Evolutionary conservation across 306 rosid genomes (phyloP), one percentile per base, ranked within the genome.

Genomic region (Cajanus cajan): DNA sequence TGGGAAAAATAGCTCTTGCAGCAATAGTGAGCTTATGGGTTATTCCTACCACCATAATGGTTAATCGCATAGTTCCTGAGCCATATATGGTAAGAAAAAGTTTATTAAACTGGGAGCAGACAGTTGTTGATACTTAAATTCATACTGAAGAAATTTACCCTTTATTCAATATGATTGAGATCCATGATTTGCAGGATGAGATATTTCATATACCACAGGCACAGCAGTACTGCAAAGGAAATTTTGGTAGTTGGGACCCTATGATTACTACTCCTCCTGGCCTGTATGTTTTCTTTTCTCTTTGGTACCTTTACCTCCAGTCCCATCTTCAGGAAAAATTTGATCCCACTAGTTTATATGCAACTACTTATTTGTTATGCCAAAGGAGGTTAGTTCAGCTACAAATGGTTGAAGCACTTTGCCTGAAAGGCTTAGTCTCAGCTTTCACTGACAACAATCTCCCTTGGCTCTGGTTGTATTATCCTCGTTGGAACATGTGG

Each of bases 231-330:
- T 96, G 98, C 86, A 85, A 36, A 78, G 93, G 97, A 57, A 89
- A 93, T 75, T 93, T 96, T 85, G 48, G 93, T 76, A 91, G 97
- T 78, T 93, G 99, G 99, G 98, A 96, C 74, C 99, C 98, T 61
- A 93, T 90, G 98, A 93, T 93, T 63, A 91, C 99, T 43, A 96
- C 96, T 24, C 97, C 99, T 80, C 98, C 98, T 79, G 98, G 97
- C 90, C 79, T 95, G 98, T 95, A 90, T 65, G 93, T 85, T 33
- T 21, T 85, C 71, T 41, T 62, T 16, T 79, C 12, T 31, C 50
- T 68, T 80, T 37, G 15, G 22, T 61, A 14, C 12, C 59, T 21
- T 7, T 28, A 37, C 25, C 51, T 25, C 41, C 15, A 31, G 21
- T 16, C 28, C 62, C n/a, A 45, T 7, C 47, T 50, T 25, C 55